These are phyloP conservation scores for Fusarium pseudoanthophilum DNA, from an alignment of 2,329 filamentous ascomycete genomes.

Conservation along the genomic window DNA sequence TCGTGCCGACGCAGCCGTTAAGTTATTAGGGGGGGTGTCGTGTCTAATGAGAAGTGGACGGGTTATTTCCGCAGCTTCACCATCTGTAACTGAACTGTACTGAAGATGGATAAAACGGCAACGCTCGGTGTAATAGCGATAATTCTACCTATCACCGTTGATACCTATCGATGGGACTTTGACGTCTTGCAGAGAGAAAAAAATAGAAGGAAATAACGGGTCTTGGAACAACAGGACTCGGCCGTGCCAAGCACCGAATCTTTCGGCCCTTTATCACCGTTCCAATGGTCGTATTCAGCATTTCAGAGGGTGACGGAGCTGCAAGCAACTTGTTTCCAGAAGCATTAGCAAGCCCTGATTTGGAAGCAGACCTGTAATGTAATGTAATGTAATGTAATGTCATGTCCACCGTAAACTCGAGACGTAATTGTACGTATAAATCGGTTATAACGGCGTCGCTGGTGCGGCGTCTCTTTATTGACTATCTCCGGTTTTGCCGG, in stretches of 20 bases:
- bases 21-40: constrained; percentile 30
- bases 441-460: constrained; percentile 38
- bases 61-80: constrained; percentile 19
- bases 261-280: constrained; percentile 25
- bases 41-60: constrained; percentile 9
- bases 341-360: background rate
- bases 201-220: constrained; percentile 21
- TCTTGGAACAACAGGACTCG: constrained; percentile 34
- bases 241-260: constrained; percentile 39
- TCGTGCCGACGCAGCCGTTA: constrained; percentile 43
- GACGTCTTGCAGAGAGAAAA: background rate
- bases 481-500: constrained; percentile 43
- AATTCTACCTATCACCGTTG: constrained; percentile 3
- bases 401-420: constrained; percentile 12
- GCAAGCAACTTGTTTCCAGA: constrained; percentile 6
- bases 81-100: background rate
- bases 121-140: constrained; percentile 5
- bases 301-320: background rate
- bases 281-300: background rate
- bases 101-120: background rate
- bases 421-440: constrained; percentile 6
- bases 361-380: background rate
- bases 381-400: background rate
- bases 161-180: background rate
- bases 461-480: constrained; percentile 8